Conservation (phyloP, 1,139 yeast species). For the Debaryomyces subglobosus region DNA sequence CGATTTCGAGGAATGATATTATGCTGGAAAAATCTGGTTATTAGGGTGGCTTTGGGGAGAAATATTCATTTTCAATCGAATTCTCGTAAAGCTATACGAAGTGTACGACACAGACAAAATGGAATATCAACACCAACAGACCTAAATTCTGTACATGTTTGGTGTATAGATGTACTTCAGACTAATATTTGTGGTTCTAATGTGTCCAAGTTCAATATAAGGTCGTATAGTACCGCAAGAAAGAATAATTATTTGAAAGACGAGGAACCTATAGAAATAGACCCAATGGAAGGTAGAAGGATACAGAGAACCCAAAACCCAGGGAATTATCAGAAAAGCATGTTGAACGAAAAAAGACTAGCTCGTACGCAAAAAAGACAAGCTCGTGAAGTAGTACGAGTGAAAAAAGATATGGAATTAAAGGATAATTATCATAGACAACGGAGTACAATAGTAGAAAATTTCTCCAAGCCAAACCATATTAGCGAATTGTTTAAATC, state of each 20-base stretch:
- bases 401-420: constrained; percentile 15
- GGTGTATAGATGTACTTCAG: neutral
- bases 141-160: neutral
- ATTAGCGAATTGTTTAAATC: constrained; percentile 19
- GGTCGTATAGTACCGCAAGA: neutral
- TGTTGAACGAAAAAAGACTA: constrained; percentile 1
- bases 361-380: constrained; percentile 2
- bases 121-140: neutral
- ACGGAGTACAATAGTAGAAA: constrained; percentile 20
- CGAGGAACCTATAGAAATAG: neutral
- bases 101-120: neutral
- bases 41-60: neutral
- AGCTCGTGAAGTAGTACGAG: constrained; percentile 6
- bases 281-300: neutral
- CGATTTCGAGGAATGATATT: neutral
- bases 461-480: constrained; percentile 19
- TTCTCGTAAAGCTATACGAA: neutral
- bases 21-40: neutral
- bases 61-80: constrained; percentile 2
- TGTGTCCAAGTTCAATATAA: neutral
- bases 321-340: neutral
- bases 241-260: constrained; percentile 5
- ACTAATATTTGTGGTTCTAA: neutral
- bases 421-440: constrained; percentile 22
- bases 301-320: neutral